A percentile compares a stretch with the other conserved stretches of the same genome.
These are phyloP conservation scores for Lecanoromycetidae sp. DNA, from an alignment of 2,329 filamentous ascomycete species.

Conservation along the genomic window DNA sequence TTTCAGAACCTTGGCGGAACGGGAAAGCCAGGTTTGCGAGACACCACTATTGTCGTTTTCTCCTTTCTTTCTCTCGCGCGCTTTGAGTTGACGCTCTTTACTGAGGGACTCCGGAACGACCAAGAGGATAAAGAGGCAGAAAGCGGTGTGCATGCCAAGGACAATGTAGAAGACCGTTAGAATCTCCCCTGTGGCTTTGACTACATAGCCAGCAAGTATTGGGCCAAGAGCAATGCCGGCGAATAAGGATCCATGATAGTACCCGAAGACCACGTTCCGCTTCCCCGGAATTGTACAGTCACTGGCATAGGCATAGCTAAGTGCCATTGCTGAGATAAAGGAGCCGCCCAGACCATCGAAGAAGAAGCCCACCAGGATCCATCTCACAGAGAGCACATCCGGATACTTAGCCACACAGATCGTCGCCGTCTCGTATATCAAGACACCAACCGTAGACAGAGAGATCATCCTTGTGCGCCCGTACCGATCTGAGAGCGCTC, in stretches of 20 bases:
- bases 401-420: constrained; percentile 68
- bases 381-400: constrained; percentile 59
- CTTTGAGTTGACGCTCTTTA: constrained; percentile 54
- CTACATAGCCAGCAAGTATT: constrained; percentile 64
- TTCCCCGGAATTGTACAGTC: constrained; percentile 75
- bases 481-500: constrained; percentile 73
- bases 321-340: constrained; percentile 68
- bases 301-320: constrained; percentile 75
- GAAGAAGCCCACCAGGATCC: constrained; percentile 63
- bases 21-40: constrained; percentile 32
- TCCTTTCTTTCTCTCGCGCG: constrained; percentile 52
- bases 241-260: constrained; percentile 82
- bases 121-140: constrained; percentile 59
- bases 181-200: constrained; percentile 61
- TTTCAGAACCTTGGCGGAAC: constrained; percentile 24
- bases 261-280: constrained; percentile 73
- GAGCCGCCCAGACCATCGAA: constrained; percentile 79
- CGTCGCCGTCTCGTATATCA: constrained; percentile 62
- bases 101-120: constrained; percentile 77
- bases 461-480: constrained; percentile 66
- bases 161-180: constrained; percentile 77
- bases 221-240: constrained; percentile 80
- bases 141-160: constrained; percentile 58
- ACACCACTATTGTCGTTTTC: constrained; percentile 28
- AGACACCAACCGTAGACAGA: constrained; percentile 59